Evolutionary conservation across 2,329 filamentous ascomycete species (phyloP), one percentile per base, ranked within the genome.

Genomic region (Fusarium virguliforme): DNA sequence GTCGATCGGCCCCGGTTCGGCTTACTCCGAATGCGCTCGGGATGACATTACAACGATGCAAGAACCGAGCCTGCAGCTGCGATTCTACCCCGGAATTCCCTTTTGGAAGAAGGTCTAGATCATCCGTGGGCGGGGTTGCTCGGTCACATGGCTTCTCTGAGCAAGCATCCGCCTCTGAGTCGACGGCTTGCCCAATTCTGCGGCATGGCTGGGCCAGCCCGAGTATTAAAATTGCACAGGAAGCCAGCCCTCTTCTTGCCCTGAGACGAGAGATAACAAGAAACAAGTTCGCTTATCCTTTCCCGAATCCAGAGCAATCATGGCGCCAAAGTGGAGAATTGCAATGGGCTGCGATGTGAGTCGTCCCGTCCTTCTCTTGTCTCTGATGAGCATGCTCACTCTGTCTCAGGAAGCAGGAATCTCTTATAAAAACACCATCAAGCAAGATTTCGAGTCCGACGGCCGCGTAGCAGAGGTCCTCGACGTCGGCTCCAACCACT

Each of bases 341-440:
- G 86, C 83, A 46, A 81, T 88, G 70, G 86, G 85, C 73, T 86
- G 85, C 75, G 86, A 88, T 81, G 86, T 87, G 77, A 79, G 85
- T 80, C 12, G 13, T 30, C 3, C 13, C 9, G 22, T 9, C 38
- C 18, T 35, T 10, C 24, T 10, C 51, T 48, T 8, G 4, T 37
- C 41, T 41, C n/a, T 28, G 12, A 53, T 28, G 10, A 18, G 26
- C 50, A 18, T 18, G 13, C 35, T 30, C 38, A 48, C 41, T 4
- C 1, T 13, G 10, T 48, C 58, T 6, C 34, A 87, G 85, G 91
- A 94, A 74, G 93, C 93, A 65, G 94, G 94, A 78, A 87, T 92
- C 76, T 84, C 83, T 73, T 96, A 96, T 88, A 96, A 95, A 82
- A 89, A 90, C 79, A 88, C 89, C 73, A 91, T 97, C 83, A 93